These are phyloP conservation scores for Sporisorium iseilematis-ciliati DNA, from an alignment of 1,284 basidiomycete species.

Conservation along the genomic window DNA sequence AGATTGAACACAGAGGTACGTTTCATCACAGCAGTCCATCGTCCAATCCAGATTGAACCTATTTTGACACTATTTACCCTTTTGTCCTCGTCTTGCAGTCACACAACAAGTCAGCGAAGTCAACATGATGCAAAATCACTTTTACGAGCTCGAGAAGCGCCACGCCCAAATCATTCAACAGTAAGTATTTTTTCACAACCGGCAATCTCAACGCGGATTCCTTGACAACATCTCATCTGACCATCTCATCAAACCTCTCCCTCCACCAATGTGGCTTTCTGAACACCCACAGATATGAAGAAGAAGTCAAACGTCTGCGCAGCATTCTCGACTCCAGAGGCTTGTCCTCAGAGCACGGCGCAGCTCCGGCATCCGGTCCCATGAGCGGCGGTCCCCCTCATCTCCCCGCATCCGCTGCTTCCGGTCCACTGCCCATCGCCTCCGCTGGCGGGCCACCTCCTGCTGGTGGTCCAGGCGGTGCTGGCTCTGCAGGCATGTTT, in stretches of 20 bases:
- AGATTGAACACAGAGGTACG: slow-evolving; percentile 87
- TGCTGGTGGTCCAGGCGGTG: slow-evolving; percentile 69
- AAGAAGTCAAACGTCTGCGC: slow-evolving; percentile 78
- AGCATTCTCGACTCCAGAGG: slow-evolving; percentile 74
- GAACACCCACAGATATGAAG: slow-evolving; percentile 75
- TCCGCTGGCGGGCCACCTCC: slow-evolving; percentile 71
- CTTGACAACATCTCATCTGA: background rate
- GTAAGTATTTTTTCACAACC: slow-evolving; percentile 66
- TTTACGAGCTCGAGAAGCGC: slow-evolving; percentile 82
- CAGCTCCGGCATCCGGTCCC: slow-evolving; percentile 41
- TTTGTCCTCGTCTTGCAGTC: slow-evolving; percentile 18
- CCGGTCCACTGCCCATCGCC: slow-evolving; percentile 67
- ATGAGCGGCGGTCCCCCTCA: slow-evolving; percentile 51
- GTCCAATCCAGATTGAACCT: background rate
- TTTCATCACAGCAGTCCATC: slow-evolving; percentile 23
- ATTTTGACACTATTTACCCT: background rate
- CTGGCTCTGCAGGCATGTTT: slow-evolving; percentile 62
- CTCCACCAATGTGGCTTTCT: background rate
- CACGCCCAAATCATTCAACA: slow-evolving; percentile 79
- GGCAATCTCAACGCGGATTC: background rate
- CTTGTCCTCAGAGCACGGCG: slow-evolving; percentile 51
- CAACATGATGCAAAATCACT: slow-evolving; percentile 72
- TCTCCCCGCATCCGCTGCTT: slow-evolving; percentile 46
- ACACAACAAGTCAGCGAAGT: slow-evolving; percentile 62
- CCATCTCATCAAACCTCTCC: background rate